Evolutionary conservation across 1,139 yeast genomes (phyloP), one percentile per base, ranked within the genome.

Genomic region (Yamadazyma dendronema): DNA sequence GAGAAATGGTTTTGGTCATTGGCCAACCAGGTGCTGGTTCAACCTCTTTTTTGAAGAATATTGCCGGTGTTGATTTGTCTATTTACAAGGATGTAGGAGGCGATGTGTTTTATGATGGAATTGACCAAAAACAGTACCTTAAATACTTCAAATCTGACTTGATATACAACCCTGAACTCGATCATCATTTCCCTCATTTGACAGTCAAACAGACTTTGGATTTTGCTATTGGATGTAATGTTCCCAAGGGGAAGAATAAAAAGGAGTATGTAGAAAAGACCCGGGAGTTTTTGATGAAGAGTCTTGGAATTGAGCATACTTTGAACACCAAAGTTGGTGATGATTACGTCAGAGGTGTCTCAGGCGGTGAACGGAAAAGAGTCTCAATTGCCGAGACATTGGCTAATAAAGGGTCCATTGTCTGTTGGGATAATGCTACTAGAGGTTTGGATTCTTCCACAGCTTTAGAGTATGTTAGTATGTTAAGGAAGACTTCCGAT

Each of bases 21-120:
- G 94, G 94, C 30, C 76, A 90, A 56, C 94, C 94, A 0, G 94
- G 94, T 53, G 78, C 90, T 19, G 95, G 95, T 41, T 86, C 95
- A 60, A 75, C 95, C 2, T 84, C 95, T 2, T 72, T 84, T 36
- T 62, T 86, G 50, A 84, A 84, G 52, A 74, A 92, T 0, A 15
- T 35, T n/a, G 28, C 32, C 28, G 34, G 38, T 16, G 26, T 30
- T 13, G 38, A 31, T 10, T 31, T 35, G 24, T 17, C 21, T 9
- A 17, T 28, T 12, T 31, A 25, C 16, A 35, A 31, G 6, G 27
- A 28, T 4, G 19, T 19, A 4, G 74, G 74, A 22, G 71, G 87
- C 4, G 58, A 37, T 10, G 57, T 64, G 35, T 45, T 57, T 15
- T 64, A 62, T 45, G 68, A 64, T 41, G 70, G 70, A 9, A 53